Conservation (phyloP, 768 basidiomycete species). For the Boletus bicolor region DNA sequence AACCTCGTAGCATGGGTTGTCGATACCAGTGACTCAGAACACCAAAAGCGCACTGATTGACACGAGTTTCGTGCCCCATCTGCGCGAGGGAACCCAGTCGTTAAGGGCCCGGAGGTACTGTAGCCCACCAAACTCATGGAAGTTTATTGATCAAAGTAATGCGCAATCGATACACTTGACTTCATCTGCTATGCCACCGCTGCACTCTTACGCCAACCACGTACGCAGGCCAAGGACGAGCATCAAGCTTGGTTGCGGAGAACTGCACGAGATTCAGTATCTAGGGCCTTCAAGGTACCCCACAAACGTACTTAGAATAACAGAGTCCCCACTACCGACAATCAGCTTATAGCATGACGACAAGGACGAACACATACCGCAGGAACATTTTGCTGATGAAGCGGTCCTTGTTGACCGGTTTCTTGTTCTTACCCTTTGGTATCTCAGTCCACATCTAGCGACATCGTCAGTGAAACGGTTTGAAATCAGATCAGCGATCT, state of each 20-base stretch:
- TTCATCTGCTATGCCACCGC: background rate
- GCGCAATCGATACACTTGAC: background rate
- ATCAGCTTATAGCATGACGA: slow-evolving; percentile 11
- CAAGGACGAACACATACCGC: slow-evolving; percentile 47
- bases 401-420: slow-evolving; percentile 97
- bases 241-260: slow-evolving; percentile 68
- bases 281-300: slow-evolving; percentile 15
- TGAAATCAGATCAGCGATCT: slow-evolving; percentile 20
- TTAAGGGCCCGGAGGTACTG: background rate
- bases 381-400: slow-evolving; percentile 99
- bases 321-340: slow-evolving; percentile 81
- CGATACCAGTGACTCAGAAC: background rate
- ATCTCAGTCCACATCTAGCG: slow-evolving; percentile 97
- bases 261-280: slow-evolving; percentile 48
- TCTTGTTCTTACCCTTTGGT: slow-evolving; percentile 98
- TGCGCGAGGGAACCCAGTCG: too few relatives aligned
- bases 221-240: background rate
- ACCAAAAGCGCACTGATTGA: background rate
- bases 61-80: background rate
- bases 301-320: slow-evolving; percentile 80
- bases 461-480: slow-evolving; percentile 8
- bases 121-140: background rate
- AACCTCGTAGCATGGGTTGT: background rate
- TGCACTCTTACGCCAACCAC: background rate
- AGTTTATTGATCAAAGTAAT: slow-evolving; percentile 3